phyloP scores from a whole-genome alignment of 2,329 filamentous ascomycete genomes.

The Aspergillus pseudoglaucus region DNA sequence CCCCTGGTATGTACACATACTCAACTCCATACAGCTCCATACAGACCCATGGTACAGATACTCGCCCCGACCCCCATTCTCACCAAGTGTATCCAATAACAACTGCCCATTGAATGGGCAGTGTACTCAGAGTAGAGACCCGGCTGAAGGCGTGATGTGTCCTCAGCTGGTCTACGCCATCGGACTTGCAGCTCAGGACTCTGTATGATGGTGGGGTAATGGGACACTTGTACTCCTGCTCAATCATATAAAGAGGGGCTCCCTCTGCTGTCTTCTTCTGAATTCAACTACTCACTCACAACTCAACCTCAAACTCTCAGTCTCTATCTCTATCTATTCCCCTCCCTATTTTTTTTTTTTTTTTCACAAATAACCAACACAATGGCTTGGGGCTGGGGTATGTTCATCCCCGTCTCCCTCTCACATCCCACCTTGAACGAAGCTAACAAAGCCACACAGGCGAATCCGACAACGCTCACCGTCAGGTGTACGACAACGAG shows the following conservation, averaged over 20 bases:
- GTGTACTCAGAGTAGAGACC: too few species aligned
- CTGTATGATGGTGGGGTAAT: too few species aligned
- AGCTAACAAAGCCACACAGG: constrained; percentile 27
- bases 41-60: not conserved
- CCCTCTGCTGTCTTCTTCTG: not conserved
- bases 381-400: constrained; percentile 33
- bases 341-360: not conserved
- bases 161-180: too few species aligned
- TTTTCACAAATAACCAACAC: constrained; percentile 11
- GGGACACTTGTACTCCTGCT: too few species aligned
- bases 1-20: not conserved
- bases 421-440: constrained; percentile 1
- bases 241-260: not conserved
- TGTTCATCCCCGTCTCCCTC: constrained; percentile 8
- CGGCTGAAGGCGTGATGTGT: too few species aligned
- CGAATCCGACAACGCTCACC: constrained; percentile 48
- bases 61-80: too few species aligned
- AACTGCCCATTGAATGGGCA: too few species aligned
- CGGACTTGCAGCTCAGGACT: too few species aligned
- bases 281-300: not conserved
- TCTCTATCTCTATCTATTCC: not conserved
- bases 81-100: too few species aligned
- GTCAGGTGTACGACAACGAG: constrained; percentile 45
- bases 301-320: not conserved
- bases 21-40: not conserved